These are phyloP conservation scores for Cladophialophora yegresii DNA, from an alignment of 2,329 filamentous ascomycete genomes.

Conservation along the genomic window DNA sequence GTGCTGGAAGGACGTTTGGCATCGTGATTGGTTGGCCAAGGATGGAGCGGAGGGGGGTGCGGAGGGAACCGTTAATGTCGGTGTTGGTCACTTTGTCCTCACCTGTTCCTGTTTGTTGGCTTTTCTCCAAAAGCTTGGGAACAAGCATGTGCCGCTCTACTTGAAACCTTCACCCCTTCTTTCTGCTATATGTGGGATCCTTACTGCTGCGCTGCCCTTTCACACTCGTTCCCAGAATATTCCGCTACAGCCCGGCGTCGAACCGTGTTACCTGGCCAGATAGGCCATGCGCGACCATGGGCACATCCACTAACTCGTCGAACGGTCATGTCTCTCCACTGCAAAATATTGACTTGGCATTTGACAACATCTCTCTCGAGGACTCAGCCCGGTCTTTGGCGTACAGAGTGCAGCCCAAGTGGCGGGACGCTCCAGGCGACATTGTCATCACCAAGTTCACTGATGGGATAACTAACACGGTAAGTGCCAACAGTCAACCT, in stretches of 20 bases:
- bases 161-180: neutral
- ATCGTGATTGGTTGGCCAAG: neutral
- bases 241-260: neutral
- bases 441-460: constrained; percentile 90
- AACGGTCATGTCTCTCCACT: constrained; percentile 26
- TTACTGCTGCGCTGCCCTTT: neutral
- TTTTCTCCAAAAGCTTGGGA: neutral
- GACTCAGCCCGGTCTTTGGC: constrained; percentile 78
- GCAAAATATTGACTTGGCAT: constrained; percentile 68
- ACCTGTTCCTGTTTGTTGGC: neutral
- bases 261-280: neutral
- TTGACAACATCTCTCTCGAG: constrained; percentile 75
- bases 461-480: constrained; percentile 96
- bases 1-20: neutral
- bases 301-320: constrained; percentile 10
- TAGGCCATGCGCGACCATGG: constrained; percentile 28
- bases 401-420: constrained; percentile 77
- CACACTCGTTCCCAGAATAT: neutral
- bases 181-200: neutral
- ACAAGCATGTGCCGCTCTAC: neutral
- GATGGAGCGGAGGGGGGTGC: neutral
- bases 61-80: neutral
- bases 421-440: constrained; percentile 70
- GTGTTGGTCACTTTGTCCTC: neutral
- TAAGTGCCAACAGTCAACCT: constrained; percentile 44